Evolutionary conservation across 2,329 filamentous ascomycete species (phyloP).

Genomic region (Pseudocercospora vitis): DNA sequence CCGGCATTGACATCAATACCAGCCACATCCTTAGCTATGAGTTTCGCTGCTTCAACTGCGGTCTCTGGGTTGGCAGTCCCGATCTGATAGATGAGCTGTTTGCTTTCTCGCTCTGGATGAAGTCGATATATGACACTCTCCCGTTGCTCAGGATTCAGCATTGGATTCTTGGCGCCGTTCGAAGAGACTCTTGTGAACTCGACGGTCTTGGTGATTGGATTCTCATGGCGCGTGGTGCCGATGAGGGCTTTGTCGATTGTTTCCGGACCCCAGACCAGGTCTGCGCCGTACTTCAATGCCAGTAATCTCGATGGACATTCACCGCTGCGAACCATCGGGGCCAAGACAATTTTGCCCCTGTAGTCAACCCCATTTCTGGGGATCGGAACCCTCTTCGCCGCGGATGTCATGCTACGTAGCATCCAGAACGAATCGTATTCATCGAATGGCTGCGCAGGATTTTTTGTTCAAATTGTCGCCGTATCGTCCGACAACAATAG

Average conservation of each 20-base stretch:
- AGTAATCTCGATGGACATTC: constrained; percentile 87
- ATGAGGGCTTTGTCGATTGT: constrained; percentile 92
- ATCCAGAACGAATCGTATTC: constrained; percentile 30
- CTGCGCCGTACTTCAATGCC: constrained; percentile 90
- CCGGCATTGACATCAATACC: constrained; percentile 97
- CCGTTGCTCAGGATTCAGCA: constrained; percentile 50
- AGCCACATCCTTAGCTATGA: constrained; percentile 83
- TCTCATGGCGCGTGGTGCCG: constrained; percentile 75
- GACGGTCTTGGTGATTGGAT: constrained; percentile 73
- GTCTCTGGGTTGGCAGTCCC: constrained; percentile 80
- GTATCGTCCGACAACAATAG: no score
- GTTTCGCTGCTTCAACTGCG: constrained; percentile 78
- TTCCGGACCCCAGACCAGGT: constrained; percentile 96
- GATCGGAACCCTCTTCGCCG: constrained; percentile 69
- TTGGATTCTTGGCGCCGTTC: constrained; percentile 63
- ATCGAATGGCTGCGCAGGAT: not conserved
- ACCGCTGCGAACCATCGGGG: constrained; percentile 88
- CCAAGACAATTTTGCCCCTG: constrained; percentile 87
- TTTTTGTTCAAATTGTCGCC: not conserved
- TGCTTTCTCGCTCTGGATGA: constrained; percentile 73
- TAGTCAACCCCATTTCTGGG: constrained; percentile 89
- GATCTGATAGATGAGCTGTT: constrained; percentile 83
- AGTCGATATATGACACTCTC: constrained; percentile 79
- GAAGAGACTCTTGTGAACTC: constrained; percentile 80
- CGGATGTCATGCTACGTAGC: constrained; percentile 37